These are phyloP conservation scores for Hygrophoropsis aurantiaca DNA, from an alignment of 768 basidiomycete genomes.

Conservation along the genomic window DNA sequence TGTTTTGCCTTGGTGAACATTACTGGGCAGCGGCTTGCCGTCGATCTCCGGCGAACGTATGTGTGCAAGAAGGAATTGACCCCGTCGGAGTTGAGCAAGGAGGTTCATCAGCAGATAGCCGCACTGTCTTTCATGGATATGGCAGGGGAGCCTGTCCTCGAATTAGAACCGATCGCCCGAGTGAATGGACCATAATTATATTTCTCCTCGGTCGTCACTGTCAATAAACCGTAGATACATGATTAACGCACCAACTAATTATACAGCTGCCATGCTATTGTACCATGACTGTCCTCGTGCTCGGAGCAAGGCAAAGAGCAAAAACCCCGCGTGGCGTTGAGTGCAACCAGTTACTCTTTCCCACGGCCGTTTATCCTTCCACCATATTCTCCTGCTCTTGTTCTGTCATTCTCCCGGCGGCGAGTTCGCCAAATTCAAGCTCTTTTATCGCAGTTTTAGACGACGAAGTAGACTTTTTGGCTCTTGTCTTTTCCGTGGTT, in stretches of 20 bases:
- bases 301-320: too few species aligned
- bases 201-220: too few species aligned
- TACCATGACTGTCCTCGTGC: too few species aligned
- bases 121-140: not conserved
- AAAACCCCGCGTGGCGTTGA: too few species aligned
- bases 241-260: too few species aligned
- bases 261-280: too few species aligned
- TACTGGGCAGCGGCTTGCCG: not conserved
- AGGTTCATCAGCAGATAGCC: not conserved
- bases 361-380: slow-evolving; percentile 24
- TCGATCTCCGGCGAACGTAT: not conserved
- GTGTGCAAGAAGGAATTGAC: not conserved
- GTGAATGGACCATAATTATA: too few species aligned
- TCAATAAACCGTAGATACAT: too few species aligned
- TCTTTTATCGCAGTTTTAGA: slow-evolving; percentile 24
- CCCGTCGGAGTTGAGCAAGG: not conserved
- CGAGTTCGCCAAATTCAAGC: slow-evolving; percentile 19
- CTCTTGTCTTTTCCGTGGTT: slow-evolving; percentile 17
- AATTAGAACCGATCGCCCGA: too few species aligned
- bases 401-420: slow-evolving; percentile 8
- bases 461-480: slow-evolving; percentile 12
- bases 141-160: too few species aligned
- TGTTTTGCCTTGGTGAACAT: not conserved
- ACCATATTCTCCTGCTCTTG: slow-evolving; percentile 5
- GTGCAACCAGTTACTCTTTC: slow-evolving; percentile 12